phyloP scores from a whole-genome alignment of 2,329 filamentous ascomycete species.

The Botryosphaeria dothidea region DNA sequence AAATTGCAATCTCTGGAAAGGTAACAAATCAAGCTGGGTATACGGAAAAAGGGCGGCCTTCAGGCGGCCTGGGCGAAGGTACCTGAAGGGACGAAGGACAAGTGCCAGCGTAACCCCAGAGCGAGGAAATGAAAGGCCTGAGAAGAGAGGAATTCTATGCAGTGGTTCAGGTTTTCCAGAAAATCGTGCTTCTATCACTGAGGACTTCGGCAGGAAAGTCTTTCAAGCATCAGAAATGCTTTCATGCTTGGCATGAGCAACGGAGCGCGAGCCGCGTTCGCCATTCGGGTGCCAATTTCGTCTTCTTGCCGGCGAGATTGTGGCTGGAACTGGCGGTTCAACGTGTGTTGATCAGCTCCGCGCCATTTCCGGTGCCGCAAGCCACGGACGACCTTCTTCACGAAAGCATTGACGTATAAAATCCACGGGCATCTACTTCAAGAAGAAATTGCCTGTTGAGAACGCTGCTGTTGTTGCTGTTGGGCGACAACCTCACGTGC shows the following conservation, averaged over 20 bases:
- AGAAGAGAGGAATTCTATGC: slow-evolving; percentile 11
- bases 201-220: slow-evolving; percentile 4
- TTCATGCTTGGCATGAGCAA: not conserved
- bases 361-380: not conserved
- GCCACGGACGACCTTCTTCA: not conserved
- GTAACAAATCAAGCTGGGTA: slow-evolving; percentile 19
- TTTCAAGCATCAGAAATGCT: not conserved
- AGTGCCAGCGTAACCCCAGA: not conserved
- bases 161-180: slow-evolving; percentile 9
- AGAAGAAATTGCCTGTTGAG: not conserved
- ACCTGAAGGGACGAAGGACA: not conserved
- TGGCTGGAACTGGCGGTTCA: not conserved
- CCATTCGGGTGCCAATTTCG: not conserved
- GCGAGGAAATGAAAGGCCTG: not conserved
- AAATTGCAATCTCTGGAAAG: slow-evolving; percentile 14
- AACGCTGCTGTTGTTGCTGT: slow-evolving; percentile 39
- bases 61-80: not conserved
- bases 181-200: slow-evolving; percentile 1
- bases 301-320: not conserved
- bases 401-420: not conserved
- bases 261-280: not conserved
- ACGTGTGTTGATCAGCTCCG: not conserved
- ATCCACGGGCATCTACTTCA: not conserved
- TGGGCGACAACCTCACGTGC: slow-evolving; percentile 82
- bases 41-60: slow-evolving; percentile 14